Evolutionary conservation across 2,329 filamentous ascomycete species (phyloP), one percentile per base, ranked within the genome.

Genomic region (Diaporthe caulivora): DNA sequence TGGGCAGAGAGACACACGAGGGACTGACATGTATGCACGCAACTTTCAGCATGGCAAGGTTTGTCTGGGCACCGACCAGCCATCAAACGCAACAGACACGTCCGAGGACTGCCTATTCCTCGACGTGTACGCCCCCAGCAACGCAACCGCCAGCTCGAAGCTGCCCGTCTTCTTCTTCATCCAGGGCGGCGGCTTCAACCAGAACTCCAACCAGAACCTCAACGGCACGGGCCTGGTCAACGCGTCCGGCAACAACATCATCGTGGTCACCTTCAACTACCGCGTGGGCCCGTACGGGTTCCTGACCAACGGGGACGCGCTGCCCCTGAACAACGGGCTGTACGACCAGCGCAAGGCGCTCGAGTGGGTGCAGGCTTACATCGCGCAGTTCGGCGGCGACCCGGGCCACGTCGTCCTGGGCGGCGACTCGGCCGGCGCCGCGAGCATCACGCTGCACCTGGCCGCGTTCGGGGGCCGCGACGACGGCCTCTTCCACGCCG

Each of bases 221-320:
- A 88, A 93, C 77, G 92, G 88, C 1, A 86, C 84, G 1, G 89
- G 87, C 1, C 81, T 94, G 42, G 85, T 93, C 60, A 77, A 83
- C 64, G 91, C 91, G 0, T 87, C 88, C 24, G 86, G 85, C 26
- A 82, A 87, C 75, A 86, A 89, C 60, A 91, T 95, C 34, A 83
- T 95, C 0, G 89, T 94, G 0, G 92, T 95, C 2, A 92, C 87
- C 13, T 88, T 94, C 82, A 95, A 95, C 82, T 95, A 95, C 79
- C 91, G 94, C 7, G 92, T 95, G 15, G 93, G 93, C 0, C 87
- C 89, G 0, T 95, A 91, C 76, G 93, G 94, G 0, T 95, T 95
- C 79, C 85, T 95, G 17, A 89, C 90, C 1, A 86, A 90, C 71
- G 83, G 87, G 21, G 87, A 92, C 77, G 78, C 76, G 76, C 87